phyloP scores from a whole-genome alignment of 176 grass and related monocot species.

The Olyra latifolia region DNA sequence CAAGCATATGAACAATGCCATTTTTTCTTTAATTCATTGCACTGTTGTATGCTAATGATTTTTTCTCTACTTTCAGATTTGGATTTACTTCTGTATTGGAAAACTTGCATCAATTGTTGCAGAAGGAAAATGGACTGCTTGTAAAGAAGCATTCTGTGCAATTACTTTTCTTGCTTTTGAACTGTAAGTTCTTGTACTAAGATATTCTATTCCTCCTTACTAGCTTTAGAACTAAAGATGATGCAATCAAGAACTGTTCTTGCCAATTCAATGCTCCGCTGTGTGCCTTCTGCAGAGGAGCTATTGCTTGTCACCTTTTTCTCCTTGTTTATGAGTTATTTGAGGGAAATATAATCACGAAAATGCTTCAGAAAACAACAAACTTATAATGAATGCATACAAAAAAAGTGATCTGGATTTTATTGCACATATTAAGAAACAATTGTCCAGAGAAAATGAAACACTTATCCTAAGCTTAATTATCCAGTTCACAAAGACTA shows the following conservation, averaged over 20 bases:
- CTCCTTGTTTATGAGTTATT: background rate
- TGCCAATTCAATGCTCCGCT: constrained; percentile 3
- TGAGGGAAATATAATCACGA: background rate
- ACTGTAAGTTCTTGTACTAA: constrained; percentile 64
- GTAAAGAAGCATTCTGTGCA: constrained; percentile 76
- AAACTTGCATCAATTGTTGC: constrained; percentile 61
- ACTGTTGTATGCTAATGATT: constrained; percentile 19
- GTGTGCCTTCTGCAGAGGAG: background rate
- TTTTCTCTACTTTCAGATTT: constrained; percentile 58
- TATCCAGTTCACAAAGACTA: background rate
- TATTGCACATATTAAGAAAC: background rate
- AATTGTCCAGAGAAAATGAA: background rate
- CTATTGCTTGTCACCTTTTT: constrained; percentile 6
- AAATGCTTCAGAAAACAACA: background rate
- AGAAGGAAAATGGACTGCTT: constrained; percentile 62
- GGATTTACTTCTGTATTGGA: constrained; percentile 60
- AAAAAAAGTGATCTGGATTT: background rate
- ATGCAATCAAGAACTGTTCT: constrained; percentile 8
- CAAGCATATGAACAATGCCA: background rate
- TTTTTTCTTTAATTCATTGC: constrained; percentile 24
- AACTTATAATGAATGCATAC: background rate
- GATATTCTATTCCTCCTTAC: constrained; percentile 1
- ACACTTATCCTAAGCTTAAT: background rate
- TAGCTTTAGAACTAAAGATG: constrained; percentile 33
- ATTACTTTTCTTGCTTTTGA: constrained; percentile 85